These are phyloP conservation scores for Carpinus viminea DNA, from an alignment of 306 rosid species.

Conservation along the genomic window DNA sequence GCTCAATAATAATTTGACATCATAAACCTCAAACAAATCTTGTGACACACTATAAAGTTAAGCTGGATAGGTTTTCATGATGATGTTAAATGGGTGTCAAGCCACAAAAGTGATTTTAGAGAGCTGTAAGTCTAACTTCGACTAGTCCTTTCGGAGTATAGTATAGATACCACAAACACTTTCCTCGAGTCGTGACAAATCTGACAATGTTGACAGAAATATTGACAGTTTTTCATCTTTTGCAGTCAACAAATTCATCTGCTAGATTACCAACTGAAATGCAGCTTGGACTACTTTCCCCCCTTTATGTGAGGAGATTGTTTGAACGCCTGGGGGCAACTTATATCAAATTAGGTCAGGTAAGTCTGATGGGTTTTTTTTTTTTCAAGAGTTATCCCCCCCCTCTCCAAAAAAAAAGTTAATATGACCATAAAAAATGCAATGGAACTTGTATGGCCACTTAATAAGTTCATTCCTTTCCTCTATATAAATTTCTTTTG, in stretches of 20 bases:
- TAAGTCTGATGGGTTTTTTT: conserved; percentile 29
- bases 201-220: background rate
- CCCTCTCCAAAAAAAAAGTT: background rate
- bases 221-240: conserved; percentile 31
- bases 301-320: conserved; percentile 75
- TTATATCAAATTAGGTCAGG: conserved; percentile 95
- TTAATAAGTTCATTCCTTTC: conserved; percentile 11
- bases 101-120: no score
- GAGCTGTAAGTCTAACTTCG: no score
- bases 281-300: conserved; percentile 84
- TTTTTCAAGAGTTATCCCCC: background rate
- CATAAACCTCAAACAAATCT: no score
- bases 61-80: no score
- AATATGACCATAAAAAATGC: conserved; percentile 11
- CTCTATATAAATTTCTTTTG: background rate
- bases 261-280: conserved; percentile 61
- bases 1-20: background rate
- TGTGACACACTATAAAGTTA: no score
- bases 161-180: background rate
- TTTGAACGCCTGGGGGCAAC: conserved; percentile 98
- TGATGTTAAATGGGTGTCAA: no score
- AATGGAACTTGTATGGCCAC: conserved; percentile 14
- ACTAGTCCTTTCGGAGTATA: no score
- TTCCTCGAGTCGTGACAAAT: no score
- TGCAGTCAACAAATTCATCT: conserved; percentile 71